Conservation (phyloP, 352 stramenopile species). For the Stephanocyclus meneghinianus region DNA sequence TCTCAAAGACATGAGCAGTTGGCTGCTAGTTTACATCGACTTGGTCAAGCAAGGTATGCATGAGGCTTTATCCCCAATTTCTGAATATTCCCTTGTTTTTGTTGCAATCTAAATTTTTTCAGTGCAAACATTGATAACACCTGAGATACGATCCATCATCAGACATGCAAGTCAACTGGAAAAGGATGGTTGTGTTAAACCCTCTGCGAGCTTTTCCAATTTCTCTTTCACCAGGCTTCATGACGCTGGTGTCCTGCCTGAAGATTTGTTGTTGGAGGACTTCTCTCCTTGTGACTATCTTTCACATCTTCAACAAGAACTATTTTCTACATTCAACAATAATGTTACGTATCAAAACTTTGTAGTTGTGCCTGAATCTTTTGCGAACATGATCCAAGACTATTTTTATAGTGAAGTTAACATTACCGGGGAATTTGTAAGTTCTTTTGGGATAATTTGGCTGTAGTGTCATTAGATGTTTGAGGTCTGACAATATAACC, state of each 20-base stretch:
- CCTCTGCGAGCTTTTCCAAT: conserved; percentile 5
- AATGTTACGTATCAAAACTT: conserved; percentile 15
- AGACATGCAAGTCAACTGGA: conserved; percentile 6
- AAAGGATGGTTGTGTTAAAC: too few relatives aligned
- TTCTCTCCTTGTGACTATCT: conserved; percentile 36
- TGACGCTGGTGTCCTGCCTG: background rate
- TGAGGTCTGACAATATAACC: background rate
- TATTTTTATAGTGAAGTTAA: conserved; percentile 20
- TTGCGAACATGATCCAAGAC: conserved; percentile 7
- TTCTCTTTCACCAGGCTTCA: conserved; percentile 14
- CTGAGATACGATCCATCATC: conserved; percentile 13
- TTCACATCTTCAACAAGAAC: conserved; percentile 21
- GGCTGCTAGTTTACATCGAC: conserved; percentile 8
- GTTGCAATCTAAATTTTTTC: conserved; percentile 2
- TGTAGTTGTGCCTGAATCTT: conserved; percentile 20
- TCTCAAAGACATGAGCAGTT: conserved; percentile 6
- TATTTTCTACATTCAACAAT: conserved; percentile 20
- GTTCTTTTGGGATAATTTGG: background rate
- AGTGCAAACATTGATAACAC: conserved; percentile 23
- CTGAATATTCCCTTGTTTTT: background rate
- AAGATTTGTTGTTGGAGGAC: background rate
- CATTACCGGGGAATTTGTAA: conserved; percentile 24
- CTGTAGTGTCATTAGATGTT: too few relatives aligned
- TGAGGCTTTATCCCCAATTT: background rate
- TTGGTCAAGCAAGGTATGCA: conserved; percentile 19